These are phyloP conservation scores for Boletellus dicymbophilus DNA, from an alignment of 1,284 basidiomycete species.

Conservation along the genomic window DNA sequence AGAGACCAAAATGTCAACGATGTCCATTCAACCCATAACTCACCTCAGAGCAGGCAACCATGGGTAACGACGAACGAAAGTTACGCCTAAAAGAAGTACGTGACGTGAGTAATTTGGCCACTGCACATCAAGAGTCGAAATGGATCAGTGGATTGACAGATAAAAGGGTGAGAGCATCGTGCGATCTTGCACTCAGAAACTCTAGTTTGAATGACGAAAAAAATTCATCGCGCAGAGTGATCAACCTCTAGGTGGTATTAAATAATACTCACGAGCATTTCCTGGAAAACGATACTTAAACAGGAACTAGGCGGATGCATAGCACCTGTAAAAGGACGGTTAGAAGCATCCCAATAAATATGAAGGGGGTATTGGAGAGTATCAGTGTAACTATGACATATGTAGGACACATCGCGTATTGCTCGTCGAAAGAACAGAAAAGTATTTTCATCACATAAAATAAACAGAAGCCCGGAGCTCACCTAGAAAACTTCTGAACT, in stretches of 20 bases:
- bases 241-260: conserved; percentile 3
- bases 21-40: background rate
- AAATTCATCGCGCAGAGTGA: conserved; percentile 52
- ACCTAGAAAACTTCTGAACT: conserved; percentile 5
- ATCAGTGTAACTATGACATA: conserved; percentile 92
- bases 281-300: background rate
- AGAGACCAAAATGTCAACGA: background rate
- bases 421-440: conserved; percentile 47
- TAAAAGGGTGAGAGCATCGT: conserved; percentile 62
- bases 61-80: background rate
- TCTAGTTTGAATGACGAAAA: conserved; percentile 81
- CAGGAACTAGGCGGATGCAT: background rate
- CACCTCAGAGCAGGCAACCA: conserved; percentile 4
- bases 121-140: conserved; percentile 12
- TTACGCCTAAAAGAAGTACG: conserved; percentile 3
- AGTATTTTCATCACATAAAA: conserved; percentile 49
- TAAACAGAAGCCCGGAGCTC: background rate
- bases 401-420: conserved; percentile 48
- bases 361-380: conserved; percentile 39
- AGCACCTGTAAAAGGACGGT: conserved; percentile 13
- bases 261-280: conserved; percentile 13
- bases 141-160: conserved; percentile 67
- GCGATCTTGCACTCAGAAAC: conserved; percentile 71
- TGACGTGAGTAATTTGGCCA: conserved; percentile 3
- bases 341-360: conserved; percentile 5